Evolutionary conservation across 2,329 filamentous ascomycete species (phyloP).

Genomic region (Ophiostoma australiae): DNA sequence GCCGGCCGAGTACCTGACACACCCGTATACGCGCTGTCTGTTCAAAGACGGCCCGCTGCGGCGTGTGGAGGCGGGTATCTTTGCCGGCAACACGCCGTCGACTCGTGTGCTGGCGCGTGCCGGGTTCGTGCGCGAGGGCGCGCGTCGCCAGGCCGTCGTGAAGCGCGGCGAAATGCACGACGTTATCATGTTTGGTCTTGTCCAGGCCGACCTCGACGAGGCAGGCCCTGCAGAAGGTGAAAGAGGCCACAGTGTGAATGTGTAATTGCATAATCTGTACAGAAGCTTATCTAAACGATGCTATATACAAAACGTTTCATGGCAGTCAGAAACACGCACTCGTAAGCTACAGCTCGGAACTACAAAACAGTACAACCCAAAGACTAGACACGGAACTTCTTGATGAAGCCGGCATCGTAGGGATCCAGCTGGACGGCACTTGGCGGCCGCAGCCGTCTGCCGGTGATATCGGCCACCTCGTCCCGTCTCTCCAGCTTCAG

Average conservation of each 20-base stretch:
- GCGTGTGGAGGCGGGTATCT: constrained; percentile 41
- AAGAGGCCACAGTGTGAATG: neutral
- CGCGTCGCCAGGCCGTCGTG: constrained; percentile 38
- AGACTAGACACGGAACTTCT: constrained; percentile 39
- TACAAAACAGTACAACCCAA: neutral
- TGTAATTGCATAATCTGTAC: neutral
- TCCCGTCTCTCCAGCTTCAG: neutral
- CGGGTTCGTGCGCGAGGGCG: constrained; percentile 44
- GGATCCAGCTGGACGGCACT: constrained; percentile 45
- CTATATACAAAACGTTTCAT: constrained; percentile 8
- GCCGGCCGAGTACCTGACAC: neutral
- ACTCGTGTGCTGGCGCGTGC: constrained; percentile 40
- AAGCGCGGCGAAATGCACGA: constrained; percentile 42
- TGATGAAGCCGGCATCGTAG: constrained; percentile 46
- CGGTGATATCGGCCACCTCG: constrained; percentile 5
- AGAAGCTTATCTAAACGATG: constrained; percentile 5
- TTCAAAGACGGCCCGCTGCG: constrained; percentile 32
- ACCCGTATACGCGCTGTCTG: constrained; percentile 15
- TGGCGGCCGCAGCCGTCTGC: constrained; percentile 24
- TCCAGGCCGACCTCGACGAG: neutral
- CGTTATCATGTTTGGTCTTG: constrained; percentile 37
- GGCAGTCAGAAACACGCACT: neutral
- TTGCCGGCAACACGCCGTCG: constrained; percentile 41
- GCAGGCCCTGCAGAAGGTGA: neutral
- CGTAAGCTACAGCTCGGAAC: too few species aligned